These are phyloP conservation scores for Evernia prunastri DNA, from an alignment of 495 filamentous ascomycete genomes.

Conservation along the genomic window DNA sequence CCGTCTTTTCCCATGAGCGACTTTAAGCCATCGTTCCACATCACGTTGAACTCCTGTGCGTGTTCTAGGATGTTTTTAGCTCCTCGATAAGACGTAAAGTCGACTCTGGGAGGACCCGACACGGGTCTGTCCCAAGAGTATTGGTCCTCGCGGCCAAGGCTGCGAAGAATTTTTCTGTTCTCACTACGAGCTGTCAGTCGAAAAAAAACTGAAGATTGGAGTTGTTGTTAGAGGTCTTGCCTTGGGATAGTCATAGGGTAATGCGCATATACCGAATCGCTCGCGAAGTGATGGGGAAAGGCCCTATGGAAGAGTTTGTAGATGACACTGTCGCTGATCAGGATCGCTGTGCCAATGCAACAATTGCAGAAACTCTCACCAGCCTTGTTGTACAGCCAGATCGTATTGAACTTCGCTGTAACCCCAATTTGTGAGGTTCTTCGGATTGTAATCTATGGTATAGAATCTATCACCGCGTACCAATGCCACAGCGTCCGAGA, in stretches of 20 bases:
- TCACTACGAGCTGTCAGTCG: slow-evolving; percentile 37
- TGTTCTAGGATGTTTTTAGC: slow-evolving; percentile 58
- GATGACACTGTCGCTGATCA: slow-evolving; percentile 45
- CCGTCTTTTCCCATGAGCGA: slow-evolving; percentile 51
- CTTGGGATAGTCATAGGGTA: slow-evolving; percentile 74
- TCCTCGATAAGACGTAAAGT: slow-evolving; percentile 54
- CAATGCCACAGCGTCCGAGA: slow-evolving; percentile 80
- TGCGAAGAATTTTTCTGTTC: slow-evolving; percentile 65
- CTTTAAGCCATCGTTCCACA: slow-evolving; percentile 53
- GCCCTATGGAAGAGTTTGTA: slow-evolving; percentile 76
- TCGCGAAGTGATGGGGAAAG: slow-evolving; percentile 73
- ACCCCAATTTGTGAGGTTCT: slow-evolving; percentile 71
- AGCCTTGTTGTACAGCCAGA: slow-evolving; percentile 68
- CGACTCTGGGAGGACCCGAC: slow-evolving; percentile 38
- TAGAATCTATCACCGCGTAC: slow-evolving; percentile 85
- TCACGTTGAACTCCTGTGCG: slow-evolving; percentile 54
- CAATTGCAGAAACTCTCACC: slow-evolving; percentile 27
- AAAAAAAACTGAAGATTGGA: not conserved
- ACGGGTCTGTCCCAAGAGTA: slow-evolving; percentile 65
- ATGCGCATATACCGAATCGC: slow-evolving; percentile 79
- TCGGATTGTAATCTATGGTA: slow-evolving; percentile 67
- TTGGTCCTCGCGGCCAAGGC: slow-evolving; percentile 61
- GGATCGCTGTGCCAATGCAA: not conserved
- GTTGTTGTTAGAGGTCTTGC: not conserved
- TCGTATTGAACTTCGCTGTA: slow-evolving; percentile 69